A percentile compares a stretch with the other conserved stretches of the same genome.
Conservation (phyloP, 495 filamentous ascomycete genomes). For the Penicillium canescens region DNA sequence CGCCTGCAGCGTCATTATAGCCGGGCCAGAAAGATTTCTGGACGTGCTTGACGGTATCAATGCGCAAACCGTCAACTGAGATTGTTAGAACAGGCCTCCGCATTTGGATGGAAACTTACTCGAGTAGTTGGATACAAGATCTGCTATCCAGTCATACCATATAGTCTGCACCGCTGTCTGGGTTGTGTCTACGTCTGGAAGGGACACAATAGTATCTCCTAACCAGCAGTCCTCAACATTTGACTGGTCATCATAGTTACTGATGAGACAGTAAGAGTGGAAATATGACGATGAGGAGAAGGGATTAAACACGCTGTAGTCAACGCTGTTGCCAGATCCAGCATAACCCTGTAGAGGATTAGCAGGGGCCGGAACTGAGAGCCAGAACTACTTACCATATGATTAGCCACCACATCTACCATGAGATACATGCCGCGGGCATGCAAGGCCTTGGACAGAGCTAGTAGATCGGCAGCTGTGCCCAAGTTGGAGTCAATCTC, state of each 20-base stretch:
- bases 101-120: conserved; percentile 28
- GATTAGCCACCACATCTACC: conserved; percentile 82
- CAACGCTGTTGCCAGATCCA: conserved; percentile 54
- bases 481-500: conserved; percentile 66
- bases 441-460: conserved; percentile 59
- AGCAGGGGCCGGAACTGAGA: conserved; percentile 61
- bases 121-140: conserved; percentile 64
- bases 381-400: conserved; percentile 52
- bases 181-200: conserved; percentile 71
- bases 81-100: not conserved
- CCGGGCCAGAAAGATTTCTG: conserved; percentile 67
- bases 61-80: conserved; percentile 71
- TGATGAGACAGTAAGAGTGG: conserved; percentile 66
- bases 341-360: conserved; percentile 59
- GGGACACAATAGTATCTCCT: conserved; percentile 58
- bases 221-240: conserved; percentile 61
- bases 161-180: conserved; percentile 53
- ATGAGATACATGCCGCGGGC: conserved; percentile 69
- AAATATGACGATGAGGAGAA: conserved; percentile 66
- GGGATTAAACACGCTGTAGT: conserved; percentile 63
- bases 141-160: conserved; percentile 65
- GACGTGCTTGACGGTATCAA: conserved; percentile 76
- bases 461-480: conserved; percentile 59
- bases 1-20: conserved; percentile 64
- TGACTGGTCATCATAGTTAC: conserved; percentile 58